Evolutionary conservation across 2,329 filamentous ascomycete species (phyloP), one percentile per base, ranked within the genome.

Genomic region (Coniochaeta pulveracea): DNA sequence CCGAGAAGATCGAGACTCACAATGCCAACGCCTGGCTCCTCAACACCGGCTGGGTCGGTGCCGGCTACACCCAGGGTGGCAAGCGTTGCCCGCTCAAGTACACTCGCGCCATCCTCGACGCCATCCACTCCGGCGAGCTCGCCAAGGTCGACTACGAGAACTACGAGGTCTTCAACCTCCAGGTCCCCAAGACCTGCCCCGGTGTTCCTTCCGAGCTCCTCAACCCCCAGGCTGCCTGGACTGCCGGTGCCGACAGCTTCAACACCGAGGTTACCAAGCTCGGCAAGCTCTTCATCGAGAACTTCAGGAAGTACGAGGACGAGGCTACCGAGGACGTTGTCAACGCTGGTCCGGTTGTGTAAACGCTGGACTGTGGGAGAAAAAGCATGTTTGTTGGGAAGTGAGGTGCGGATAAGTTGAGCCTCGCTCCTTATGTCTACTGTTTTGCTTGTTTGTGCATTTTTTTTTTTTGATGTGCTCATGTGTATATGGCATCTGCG

Each of bases 1-100:
- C 91, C 23, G 85, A 95, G 60, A 96, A 96, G 81, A 98, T 98
- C 56, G 76, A 89, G 53, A 60, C 85, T 48, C 86, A 98, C 79
- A 84, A 86, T 52, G 81, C 86, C 63, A 93, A 94, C 58, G 91
- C 89, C 50, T 98, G 91, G 91, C 73, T 98, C 47, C 80, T 98
- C 61, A 95, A 95, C 80, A 95, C 88, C 50, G 88, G 88, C 49
- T 95, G 88, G 88, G 86, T 93, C 55, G 88, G 88, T 55, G 88
- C 88, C 50, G 85, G 85, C 54, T 84, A 82, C 52, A 77, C 80
- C 50, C 91, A 86, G 51, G 89, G 88, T 45, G 88, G 88, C 60
- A 93, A 93, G 76, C 83, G 89, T 48, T 96, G 89, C 76, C 89
- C 89, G 25, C 75, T 96, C 58, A 95, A 95, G 69, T 98, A 96